phyloP scores from a whole-genome alignment of 805 yeast genomes.

The Pichia rugopelliculosa region DNA sequence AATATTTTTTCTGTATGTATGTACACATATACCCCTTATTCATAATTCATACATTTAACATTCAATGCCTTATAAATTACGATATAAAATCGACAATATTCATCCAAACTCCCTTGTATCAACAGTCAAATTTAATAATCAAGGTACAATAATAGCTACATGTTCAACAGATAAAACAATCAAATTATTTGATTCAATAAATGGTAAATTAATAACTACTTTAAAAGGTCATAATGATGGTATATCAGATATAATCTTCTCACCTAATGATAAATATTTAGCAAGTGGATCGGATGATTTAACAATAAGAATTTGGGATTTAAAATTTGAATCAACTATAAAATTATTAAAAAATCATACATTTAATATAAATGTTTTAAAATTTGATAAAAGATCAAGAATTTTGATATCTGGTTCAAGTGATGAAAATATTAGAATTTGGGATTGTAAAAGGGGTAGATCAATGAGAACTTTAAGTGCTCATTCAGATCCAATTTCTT shows the following conservation, averaged over 20 bases:
- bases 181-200: constrained; percentile 43
- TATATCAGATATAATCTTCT: constrained; percentile 68
- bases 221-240: constrained; percentile 60
- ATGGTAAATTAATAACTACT: constrained; percentile 28
- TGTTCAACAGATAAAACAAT: constrained; percentile 52
- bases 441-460: constrained; percentile 74
- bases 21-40: no score
- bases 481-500: constrained; percentile 83
- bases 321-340: constrained; percentile 42
- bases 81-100: constrained; percentile 6
- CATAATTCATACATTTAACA: no score
- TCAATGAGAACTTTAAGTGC: constrained; percentile 79
- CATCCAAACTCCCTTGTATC: constrained; percentile 29
- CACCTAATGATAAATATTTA: constrained; percentile 62
- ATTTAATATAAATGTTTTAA: constrained; percentile 68
- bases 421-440: constrained; percentile 83
- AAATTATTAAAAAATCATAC: constrained; percentile 68
- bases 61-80: constrained; percentile 11
- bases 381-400: constrained; percentile 69
- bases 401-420: constrained; percentile 74
- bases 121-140: constrained; percentile 52
- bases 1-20: no score
- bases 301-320: constrained; percentile 68
- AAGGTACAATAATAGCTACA: constrained; percentile 51
- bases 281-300: constrained; percentile 87